phyloP scores from a whole-genome alignment of 345 rosid species.

The Triadica sebifera region DNA sequence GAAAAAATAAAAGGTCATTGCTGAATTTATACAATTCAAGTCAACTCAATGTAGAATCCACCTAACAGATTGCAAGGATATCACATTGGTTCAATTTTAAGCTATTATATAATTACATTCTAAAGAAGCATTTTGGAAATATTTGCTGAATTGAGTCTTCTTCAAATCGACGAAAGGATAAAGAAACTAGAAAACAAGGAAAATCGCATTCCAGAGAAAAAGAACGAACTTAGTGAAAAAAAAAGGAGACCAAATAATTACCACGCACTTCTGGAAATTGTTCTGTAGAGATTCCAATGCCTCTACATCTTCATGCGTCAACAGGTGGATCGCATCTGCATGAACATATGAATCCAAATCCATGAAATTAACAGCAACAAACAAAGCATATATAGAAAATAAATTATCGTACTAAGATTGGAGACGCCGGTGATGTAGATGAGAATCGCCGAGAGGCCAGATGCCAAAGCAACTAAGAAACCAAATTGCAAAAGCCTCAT shows the following conservation, averaged over 20 bases:
- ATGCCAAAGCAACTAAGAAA: slow-evolving; percentile 53
- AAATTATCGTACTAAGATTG: slow-evolving; percentile 40
- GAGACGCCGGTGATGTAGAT: slow-evolving; percentile 78
- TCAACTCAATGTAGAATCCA: neutral
- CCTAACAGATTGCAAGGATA: neutral
- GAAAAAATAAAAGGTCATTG: neutral
- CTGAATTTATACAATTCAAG: neutral
- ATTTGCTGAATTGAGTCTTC: neutral
- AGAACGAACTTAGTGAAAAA: too few relatives aligned
- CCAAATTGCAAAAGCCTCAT: slow-evolving; percentile 73
- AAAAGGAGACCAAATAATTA: slow-evolving; percentile 25
- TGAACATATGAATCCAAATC: neutral
- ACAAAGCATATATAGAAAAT: neutral
- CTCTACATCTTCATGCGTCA: slow-evolving; percentile 60
- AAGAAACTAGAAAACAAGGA: neutral
- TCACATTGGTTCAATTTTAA: neutral
- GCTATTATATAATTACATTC: neutral
- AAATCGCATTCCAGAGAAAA: too few relatives aligned
- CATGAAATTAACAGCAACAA: neutral
- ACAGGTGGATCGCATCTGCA: slow-evolving; percentile 50
- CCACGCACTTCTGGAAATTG: slow-evolving; percentile 83
- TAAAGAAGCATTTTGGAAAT: neutral
- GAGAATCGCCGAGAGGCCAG: slow-evolving; percentile 68
- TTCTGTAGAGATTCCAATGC: slow-evolving; percentile 64
- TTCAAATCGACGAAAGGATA: neutral